Conservation (phyloP, 75 land plant genomes). For the Picea sitchensis region DNA sequence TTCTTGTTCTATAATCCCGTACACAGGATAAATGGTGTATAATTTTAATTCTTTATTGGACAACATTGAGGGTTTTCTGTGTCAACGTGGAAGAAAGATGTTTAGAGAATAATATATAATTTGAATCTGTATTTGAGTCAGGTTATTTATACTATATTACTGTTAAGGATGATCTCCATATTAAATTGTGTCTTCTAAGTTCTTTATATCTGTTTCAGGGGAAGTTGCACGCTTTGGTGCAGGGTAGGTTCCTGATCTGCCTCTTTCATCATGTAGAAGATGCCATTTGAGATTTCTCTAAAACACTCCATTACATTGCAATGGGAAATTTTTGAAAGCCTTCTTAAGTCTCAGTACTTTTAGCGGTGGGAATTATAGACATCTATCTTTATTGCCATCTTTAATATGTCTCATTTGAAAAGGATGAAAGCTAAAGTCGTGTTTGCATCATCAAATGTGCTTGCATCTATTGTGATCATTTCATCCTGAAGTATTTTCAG, state of each 20-base stretch:
- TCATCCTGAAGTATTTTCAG: background rate
- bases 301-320: background rate
- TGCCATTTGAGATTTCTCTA: background rate
- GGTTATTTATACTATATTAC: background rate
- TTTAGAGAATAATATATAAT: background rate
- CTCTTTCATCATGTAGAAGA: background rate
- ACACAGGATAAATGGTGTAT: background rate
- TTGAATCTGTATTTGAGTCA: background rate
- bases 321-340: background rate
- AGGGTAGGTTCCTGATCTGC: conserved; percentile 50
- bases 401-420: background rate
- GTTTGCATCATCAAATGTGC: background rate
- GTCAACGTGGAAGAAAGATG: background rate
- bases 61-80: background rate
- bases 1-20: background rate
- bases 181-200: background rate
- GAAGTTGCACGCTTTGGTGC: conserved; percentile 89
- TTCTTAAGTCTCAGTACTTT: background rate
- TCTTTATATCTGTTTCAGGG: conserved; percentile 43
- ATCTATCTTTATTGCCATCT: background rate
- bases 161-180: background rate
- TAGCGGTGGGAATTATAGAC: too few relatives aligned
- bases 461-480: background rate
- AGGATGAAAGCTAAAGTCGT: background rate
- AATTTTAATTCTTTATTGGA: background rate